Evolutionary conservation across 2,329 filamentous ascomycete genomes (phyloP).

Genomic region (Fusarium sp.): DNA sequence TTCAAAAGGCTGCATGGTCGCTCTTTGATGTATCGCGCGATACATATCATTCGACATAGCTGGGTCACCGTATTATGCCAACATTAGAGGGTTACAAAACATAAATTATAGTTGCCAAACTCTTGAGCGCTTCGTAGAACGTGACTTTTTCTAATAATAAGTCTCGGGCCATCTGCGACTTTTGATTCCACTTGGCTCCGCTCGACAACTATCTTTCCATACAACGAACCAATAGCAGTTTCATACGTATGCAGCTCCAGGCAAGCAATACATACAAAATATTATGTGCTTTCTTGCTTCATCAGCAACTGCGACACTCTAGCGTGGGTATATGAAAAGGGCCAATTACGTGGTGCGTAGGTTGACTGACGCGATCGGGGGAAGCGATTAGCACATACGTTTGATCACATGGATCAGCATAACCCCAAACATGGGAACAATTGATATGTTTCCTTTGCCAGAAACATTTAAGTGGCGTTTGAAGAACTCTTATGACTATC

Average conservation of each 20-base stretch:
- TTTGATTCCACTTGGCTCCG: too few relatives aligned
- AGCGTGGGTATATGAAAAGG: background rate
- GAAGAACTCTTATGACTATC: background rate
- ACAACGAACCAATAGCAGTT: background rate
- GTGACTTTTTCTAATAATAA: rapidly evolving
- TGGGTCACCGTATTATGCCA: background rate
- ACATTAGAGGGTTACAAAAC: background rate
- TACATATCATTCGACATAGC: background rate
- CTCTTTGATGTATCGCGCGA: background rate
- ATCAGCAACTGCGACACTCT: background rate
- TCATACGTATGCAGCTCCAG: rapidly evolving
- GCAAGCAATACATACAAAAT: background rate
- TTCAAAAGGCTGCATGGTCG: too few relatives aligned
- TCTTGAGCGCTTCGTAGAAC: background rate
- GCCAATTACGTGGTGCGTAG: background rate
- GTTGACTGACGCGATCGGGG: conserved; percentile 2
- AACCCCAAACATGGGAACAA: background rate
- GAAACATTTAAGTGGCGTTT: background rate
- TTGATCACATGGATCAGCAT: background rate
- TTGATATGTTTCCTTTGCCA: background rate
- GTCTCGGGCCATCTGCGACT: background rate
- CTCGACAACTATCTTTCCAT: background rate
- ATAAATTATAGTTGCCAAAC: background rate
- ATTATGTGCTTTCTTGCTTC: background rate
- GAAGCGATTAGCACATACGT: background rate